These are phyloP conservation scores for Lactarius deliciosus DNA, from an alignment of 768 basidiomycete genomes.

Conservation along the genomic window DNA sequence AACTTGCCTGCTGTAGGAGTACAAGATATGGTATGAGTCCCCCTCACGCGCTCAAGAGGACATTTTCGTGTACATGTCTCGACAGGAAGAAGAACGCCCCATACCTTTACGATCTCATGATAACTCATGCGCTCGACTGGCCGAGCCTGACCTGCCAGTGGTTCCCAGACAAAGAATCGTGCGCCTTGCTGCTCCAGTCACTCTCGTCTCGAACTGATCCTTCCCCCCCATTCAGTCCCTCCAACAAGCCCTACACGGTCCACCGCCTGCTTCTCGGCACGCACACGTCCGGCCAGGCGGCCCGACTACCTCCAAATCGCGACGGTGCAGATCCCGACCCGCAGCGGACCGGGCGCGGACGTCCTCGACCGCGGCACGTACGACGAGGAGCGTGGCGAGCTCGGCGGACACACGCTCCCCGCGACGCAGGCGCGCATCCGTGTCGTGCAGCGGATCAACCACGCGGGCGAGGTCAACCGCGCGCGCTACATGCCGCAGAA, in stretches of 20 bases:
- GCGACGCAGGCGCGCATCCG: slow-evolving; percentile 77
- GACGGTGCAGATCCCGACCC: slow-evolving; percentile 89
- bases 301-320: slow-evolving; percentile 97
- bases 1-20: slow-evolving; percentile 52
- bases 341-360: slow-evolving; percentile 65
- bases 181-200: slow-evolving; percentile 35
- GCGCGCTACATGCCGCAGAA: slow-evolving; percentile 99
- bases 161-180: slow-evolving; percentile 98
- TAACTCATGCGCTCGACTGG: slow-evolving; percentile 98
- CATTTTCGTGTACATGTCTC: slow-evolving; percentile 12
- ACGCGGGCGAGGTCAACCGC: slow-evolving; percentile 92
- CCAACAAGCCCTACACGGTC: slow-evolving; percentile 90
- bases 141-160: slow-evolving; percentile 97
- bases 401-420: slow-evolving; percentile 87
- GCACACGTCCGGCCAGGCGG: slow-evolving; percentile 92
- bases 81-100: slow-evolving; percentile 94
- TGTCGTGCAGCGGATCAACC: slow-evolving; percentile 92
- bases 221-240: slow-evolving; percentile 58
- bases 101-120: slow-evolving; percentile 95
- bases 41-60: background rate
- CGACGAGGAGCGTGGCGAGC: slow-evolving; percentile 90
- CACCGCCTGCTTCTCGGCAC: slow-evolving; percentile 96
- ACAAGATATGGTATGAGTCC: slow-evolving; percentile 70
- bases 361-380: slow-evolving; percentile 79
- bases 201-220: slow-evolving; percentile 1